A percentile compares a stretch with the other conserved stretches of the same genome.
phyloP scores from a whole-genome alignment of 2,329 filamentous ascomycete species.

The Aspergillus hiratsukae region DNA sequence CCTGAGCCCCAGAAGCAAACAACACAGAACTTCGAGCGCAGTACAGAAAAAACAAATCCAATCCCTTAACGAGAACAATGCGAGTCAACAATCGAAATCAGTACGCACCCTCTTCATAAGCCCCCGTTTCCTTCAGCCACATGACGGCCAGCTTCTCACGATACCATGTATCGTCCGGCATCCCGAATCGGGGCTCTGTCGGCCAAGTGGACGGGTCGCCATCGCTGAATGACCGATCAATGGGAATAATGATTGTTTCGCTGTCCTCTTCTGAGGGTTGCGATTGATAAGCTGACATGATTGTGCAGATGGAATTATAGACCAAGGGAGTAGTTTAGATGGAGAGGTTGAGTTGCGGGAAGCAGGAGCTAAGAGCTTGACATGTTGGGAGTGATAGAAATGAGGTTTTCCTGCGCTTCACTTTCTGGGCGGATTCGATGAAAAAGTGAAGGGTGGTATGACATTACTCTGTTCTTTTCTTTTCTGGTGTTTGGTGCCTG shows the following conservation, averaged over 20 bases:
- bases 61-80: neutral
- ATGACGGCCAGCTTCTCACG: slow-evolving; percentile 44
- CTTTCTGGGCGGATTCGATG: neutral
- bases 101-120: slow-evolving; percentile 33
- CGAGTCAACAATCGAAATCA: neutral
- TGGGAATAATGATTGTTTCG: slow-evolving; percentile 26
- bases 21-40: neutral
- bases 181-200: slow-evolving; percentile 26
- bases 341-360: neutral
- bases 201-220: slow-evolving; percentile 37
- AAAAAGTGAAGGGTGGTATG: neutral
- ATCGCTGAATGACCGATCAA: slow-evolving; percentile 35
- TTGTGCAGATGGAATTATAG: neutral
- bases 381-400: neutral
- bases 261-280: slow-evolving; percentile 15
- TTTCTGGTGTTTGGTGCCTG: neutral
- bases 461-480: neutral
- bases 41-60: neutral
- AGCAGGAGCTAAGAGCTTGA: neutral
- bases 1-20: neutral
- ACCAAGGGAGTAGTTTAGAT: neutral
- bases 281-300: slow-evolving; percentile 6
- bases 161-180: slow-evolving; percentile 42
- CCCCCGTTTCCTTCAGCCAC: slow-evolving; percentile 46
- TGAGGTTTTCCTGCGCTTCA: neutral